Percentiles rank a stretch among this genome's conserved stretches.
These are phyloP conservation scores for Xylaria multiplex DNA, from an alignment of 2,329 filamentous ascomycete genomes.

Conservation along the genomic window DNA sequence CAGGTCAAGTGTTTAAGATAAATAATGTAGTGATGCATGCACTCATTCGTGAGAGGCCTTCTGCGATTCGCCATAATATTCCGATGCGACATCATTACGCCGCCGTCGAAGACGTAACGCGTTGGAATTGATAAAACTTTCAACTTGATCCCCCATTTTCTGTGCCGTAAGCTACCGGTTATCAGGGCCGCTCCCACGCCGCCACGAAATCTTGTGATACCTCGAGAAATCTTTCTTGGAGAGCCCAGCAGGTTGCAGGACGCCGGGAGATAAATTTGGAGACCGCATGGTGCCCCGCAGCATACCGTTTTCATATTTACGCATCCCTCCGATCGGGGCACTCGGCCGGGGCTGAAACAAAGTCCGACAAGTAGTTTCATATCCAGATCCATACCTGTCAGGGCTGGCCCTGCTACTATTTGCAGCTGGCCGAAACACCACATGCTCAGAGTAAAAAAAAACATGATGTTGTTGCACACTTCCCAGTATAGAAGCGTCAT, in stretches of 20 bases:
- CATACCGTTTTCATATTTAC: slow-evolving; percentile 13
- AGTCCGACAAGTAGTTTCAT: slow-evolving; percentile 30
- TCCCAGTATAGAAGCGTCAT: slow-evolving; percentile 1
- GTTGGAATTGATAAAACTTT: slow-evolving; percentile 1
- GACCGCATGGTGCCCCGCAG: slow-evolving; percentile 36
- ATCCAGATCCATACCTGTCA: slow-evolving; percentile 13
- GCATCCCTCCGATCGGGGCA: slow-evolving; percentile 30
- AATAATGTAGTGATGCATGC: slow-evolving; percentile 6
- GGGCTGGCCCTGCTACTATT: slow-evolving; percentile 13
- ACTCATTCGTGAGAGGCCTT: background rate
- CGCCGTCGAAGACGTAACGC: slow-evolving; percentile 1
- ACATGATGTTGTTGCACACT: slow-evolving; percentile 2
- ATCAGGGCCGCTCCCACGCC: slow-evolving; percentile 8
- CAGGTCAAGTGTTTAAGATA: slow-evolving; percentile 15
- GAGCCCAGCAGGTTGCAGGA: slow-evolving; percentile 13
- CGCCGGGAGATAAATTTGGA: slow-evolving; percentile 36
- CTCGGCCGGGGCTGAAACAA: slow-evolving; percentile 31
- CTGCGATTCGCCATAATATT: background rate
- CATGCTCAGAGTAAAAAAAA: background rate
- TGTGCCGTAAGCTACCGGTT: slow-evolving; percentile 1
- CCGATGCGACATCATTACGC: background rate
- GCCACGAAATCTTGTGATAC: slow-evolving; percentile 9
- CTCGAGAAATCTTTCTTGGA: background rate
- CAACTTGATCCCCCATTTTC: slow-evolving; percentile 3
- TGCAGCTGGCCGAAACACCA: slow-evolving; percentile 23